phyloP scores from a whole-genome alignment of 208 protist genomes.

The Leptomonas pyrrhocoris region DNA sequence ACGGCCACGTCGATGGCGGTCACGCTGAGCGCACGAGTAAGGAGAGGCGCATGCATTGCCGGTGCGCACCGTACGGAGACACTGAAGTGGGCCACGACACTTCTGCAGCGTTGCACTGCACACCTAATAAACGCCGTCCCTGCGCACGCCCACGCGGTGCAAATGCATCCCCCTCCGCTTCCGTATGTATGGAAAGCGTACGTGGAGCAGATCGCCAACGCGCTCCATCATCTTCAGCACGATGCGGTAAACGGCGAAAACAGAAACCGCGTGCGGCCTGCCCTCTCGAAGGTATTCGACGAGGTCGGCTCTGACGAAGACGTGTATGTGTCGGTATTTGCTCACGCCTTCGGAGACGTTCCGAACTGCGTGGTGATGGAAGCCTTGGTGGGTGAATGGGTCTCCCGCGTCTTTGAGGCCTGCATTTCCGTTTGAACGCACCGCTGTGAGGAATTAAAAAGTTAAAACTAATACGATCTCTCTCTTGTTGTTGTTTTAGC shows the following conservation, averaged over 20 bases:
- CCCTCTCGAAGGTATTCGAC: not conserved
- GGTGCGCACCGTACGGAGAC: not conserved
- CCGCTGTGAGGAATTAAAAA: not conserved
- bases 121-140: not conserved
- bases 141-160: not conserved
- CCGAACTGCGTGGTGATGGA: not conserved
- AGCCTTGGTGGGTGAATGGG: conserved; percentile 19
- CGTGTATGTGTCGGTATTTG: not conserved
- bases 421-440: not conserved
- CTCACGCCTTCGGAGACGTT: not conserved
- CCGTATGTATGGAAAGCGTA: not conserved
- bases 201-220: not conserved
- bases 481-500: not conserved
- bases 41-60: not conserved
- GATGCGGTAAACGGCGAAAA: too few species aligned
- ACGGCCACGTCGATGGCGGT: conserved; percentile 21
- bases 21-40: conserved; percentile 13
- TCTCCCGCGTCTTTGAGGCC: conserved; percentile 14
- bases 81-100: not conserved
- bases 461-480: too few species aligned
- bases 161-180: not conserved
- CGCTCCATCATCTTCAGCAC: not conserved
- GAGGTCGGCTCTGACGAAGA: not conserved
- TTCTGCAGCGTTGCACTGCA: conserved; percentile 2
- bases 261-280: not conserved